Conservation (phyloP, 2,329 filamentous ascomycete genomes). For the Aspergillus uvarum region DNA sequence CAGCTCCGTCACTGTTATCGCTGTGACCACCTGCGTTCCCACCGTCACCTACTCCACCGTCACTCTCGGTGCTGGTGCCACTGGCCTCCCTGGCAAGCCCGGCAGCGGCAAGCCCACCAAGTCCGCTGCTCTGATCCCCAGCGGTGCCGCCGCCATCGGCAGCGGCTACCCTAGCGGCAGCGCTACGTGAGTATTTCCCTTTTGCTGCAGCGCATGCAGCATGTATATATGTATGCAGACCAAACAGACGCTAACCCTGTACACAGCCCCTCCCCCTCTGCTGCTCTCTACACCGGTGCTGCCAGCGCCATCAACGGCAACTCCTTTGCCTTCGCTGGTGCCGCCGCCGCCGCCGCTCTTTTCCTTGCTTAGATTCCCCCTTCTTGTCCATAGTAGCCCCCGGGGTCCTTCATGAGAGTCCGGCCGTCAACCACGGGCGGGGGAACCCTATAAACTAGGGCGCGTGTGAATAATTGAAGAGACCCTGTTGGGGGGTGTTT, state of each 20-base stretch:
- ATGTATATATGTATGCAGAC: background rate
- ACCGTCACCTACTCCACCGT: constrained; percentile 34
- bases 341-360: constrained; percentile 32
- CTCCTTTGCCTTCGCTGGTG: constrained; percentile 34
- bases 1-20: constrained; percentile 27
- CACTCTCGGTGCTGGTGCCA: constrained; percentile 21
- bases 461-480: constrained; percentile 11
- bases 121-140: constrained; percentile 21
- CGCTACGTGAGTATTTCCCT: constrained; percentile 19
- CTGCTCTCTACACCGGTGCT: constrained; percentile 31
- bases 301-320: constrained; percentile 27
- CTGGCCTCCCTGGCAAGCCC: constrained; percentile 14
- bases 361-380: constrained; percentile 34
- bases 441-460: background rate
- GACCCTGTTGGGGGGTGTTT: constrained; percentile 12
- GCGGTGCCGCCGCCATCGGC: constrained; percentile 15
- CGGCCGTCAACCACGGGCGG: constrained; percentile 5
- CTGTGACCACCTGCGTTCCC: constrained; percentile 34
- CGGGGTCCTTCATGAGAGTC: constrained; percentile 13
- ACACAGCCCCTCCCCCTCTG: constrained; percentile 19
- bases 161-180: constrained; percentile 13
- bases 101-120: constrained; percentile 11
- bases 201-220: background rate
- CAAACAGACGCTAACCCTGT: constrained; percentile 1
- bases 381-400: constrained; percentile 34